Evolutionary conservation across 495 filamentous ascomycete species (phyloP).

Genomic region (Clavariopsis aquatica): DNA sequence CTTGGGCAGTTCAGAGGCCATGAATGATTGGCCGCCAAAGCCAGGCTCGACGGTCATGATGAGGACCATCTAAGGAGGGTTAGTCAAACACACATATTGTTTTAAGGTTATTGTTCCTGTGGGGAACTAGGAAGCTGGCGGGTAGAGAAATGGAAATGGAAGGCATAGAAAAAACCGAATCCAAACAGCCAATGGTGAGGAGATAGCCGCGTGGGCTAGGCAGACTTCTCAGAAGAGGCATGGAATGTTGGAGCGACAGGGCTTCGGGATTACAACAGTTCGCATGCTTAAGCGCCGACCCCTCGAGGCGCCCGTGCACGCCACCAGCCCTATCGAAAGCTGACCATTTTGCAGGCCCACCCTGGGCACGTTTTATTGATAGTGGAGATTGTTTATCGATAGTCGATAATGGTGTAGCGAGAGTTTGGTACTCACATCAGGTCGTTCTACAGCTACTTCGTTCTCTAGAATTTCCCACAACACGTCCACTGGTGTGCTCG

Average conservation of each 20-base stretch:
- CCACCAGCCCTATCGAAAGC: slow-evolving; percentile 21
- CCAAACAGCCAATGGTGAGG: slow-evolving; percentile 8
- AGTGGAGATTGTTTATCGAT: slow-evolving; percentile 16
- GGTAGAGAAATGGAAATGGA: slow-evolving; percentile 10
- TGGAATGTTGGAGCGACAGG: slow-evolving; percentile 17
- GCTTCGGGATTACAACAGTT: slow-evolving; percentile 10
- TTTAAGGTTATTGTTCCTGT: slow-evolving; percentile 15
- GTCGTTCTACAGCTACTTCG: slow-evolving; percentile 68
- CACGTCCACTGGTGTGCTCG: slow-evolving; percentile 84
- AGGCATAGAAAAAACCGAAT: not conserved
- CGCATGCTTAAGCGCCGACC: slow-evolving; percentile 37
- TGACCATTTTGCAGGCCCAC: slow-evolving; percentile 13
- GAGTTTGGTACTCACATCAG: slow-evolving; percentile 72
- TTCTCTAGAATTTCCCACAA: slow-evolving; percentile 85
- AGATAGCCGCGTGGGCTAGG: not conserved
- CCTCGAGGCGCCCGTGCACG: slow-evolving; percentile 30
- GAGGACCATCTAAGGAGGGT: slow-evolving; percentile 77
- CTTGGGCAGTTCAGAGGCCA: slow-evolving; percentile 92
- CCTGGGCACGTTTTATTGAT: slow-evolving; percentile 24
- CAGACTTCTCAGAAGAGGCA: slow-evolving; percentile 7
- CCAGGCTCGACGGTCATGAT: slow-evolving; percentile 98
- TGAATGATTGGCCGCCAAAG: slow-evolving; percentile 98
- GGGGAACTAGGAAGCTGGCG: slow-evolving; percentile 2
- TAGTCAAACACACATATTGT: slow-evolving; percentile 3
- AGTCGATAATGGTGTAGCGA: slow-evolving; percentile 13